These are phyloP conservation scores for Dendrobium chrysotoxum DNA, from an alignment of 106 monocot genomes.

Conservation along the genomic window DNA sequence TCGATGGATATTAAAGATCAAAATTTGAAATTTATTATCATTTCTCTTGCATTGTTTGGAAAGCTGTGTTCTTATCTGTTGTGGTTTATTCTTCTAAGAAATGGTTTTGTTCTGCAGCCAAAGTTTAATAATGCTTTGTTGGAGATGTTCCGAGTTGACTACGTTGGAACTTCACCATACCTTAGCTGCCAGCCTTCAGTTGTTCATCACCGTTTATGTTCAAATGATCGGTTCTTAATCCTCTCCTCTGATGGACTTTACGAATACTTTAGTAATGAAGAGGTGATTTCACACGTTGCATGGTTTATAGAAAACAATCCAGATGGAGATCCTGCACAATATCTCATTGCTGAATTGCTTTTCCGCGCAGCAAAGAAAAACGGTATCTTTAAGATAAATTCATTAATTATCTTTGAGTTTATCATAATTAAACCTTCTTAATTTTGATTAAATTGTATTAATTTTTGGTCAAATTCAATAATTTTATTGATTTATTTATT, in stretches of 20 bases:
- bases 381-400: constrained; percentile 25
- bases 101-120: constrained; percentile 36
- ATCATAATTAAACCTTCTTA: too few relatives aligned
- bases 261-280: constrained; percentile 97
- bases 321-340: constrained; percentile 93
- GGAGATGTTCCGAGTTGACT: constrained; percentile 88
- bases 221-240: constrained; percentile 67
- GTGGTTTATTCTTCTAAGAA: not conserved
- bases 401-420: not conserved
- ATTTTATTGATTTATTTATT: not conserved
- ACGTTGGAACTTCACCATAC: constrained; percentile 69
- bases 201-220: constrained; percentile 70
- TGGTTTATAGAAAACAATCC: constrained; percentile 92
- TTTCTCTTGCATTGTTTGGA: too few relatives aligned
- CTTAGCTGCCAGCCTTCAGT: constrained; percentile 79
- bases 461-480: too few relatives aligned
- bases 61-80: not conserved
- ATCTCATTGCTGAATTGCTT: constrained; percentile 83
- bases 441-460: too few relatives aligned
- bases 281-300: constrained; percentile 82
- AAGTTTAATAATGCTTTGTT: constrained; percentile 79
- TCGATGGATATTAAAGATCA: too few relatives aligned
- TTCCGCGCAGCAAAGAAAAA: constrained; percentile 88
- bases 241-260: constrained; percentile 96
- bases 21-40: not conserved